Conservation (phyloP, 2,329 filamentous ascomycete species). For the Aureobasidium subglaciale region DNA sequence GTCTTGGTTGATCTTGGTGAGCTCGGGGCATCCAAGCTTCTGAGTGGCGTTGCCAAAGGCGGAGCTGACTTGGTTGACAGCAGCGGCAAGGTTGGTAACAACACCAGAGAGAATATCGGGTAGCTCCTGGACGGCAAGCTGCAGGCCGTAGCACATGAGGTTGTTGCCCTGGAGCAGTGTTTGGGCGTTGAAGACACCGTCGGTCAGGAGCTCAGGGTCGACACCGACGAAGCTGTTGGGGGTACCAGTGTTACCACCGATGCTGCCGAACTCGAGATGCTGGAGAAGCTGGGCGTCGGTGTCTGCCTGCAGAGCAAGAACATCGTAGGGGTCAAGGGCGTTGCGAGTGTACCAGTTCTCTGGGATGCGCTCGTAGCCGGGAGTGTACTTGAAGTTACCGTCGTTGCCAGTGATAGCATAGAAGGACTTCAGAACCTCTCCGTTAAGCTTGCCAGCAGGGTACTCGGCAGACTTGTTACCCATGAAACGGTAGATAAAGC, state of each 20-base stretch:
- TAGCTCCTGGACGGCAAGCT: constrained; percentile 34
- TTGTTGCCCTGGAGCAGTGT: constrained; percentile 44
- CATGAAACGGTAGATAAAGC: constrained; percentile 34
- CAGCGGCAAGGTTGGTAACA: constrained; percentile 28
- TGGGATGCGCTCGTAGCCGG: constrained; percentile 36
- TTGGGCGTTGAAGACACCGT: constrained; percentile 36
- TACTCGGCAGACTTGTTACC: constrained; percentile 33
- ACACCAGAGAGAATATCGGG: constrained; percentile 38
- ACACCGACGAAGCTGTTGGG: constrained; percentile 30
- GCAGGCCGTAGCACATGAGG: constrained; percentile 37
- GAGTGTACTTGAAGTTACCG: constrained; percentile 27
- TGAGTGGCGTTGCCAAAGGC: constrained; percentile 22
- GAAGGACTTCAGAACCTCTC: constrained; percentile 34
- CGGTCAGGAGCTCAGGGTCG: constrained; percentile 30
- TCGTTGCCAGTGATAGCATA: constrained; percentile 31
- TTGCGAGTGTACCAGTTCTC: constrained; percentile 33
- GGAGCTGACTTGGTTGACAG: constrained; percentile 30
- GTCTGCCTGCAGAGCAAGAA: constrained; percentile 24
- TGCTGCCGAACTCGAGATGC: constrained; percentile 27
- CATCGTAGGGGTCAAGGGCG: constrained; percentile 27
- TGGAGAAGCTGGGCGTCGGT: constrained; percentile 18
- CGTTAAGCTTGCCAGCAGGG: constrained; percentile 31
- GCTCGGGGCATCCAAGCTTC: constrained; percentile 23
- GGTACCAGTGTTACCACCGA: constrained; percentile 33
- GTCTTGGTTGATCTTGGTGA: constrained; percentile 23